A percentile compares a stretch with the other conserved stretches of the same genome.
Conservation (phyloP, 176 grass and related monocot genomes). For the Areca catechu region DNA sequence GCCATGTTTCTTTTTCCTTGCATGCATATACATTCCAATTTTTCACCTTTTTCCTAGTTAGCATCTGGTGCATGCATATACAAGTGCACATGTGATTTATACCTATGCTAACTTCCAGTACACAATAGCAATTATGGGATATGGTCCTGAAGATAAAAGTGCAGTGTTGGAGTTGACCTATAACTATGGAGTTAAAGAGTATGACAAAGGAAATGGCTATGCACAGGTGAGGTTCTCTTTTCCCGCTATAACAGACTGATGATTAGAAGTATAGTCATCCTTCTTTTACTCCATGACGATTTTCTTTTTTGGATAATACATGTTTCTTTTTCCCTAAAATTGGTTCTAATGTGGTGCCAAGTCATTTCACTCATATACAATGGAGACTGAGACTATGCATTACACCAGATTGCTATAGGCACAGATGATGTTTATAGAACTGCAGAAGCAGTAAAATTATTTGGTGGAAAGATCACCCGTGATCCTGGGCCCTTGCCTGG, state of each 20-base stretch:
- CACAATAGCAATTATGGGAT: constrained; percentile 54
- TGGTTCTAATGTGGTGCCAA: too few relatives aligned
- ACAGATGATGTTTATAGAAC: constrained; percentile 99
- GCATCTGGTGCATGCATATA: too few relatives aligned
- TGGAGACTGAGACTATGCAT: too few relatives aligned
- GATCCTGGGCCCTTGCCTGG: constrained; percentile 91
- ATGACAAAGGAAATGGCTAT: constrained; percentile 52
- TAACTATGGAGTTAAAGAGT: constrained; percentile 52
- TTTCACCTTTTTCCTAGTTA: too few relatives aligned
- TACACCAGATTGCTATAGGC: constrained; percentile 70
- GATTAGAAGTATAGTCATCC: neutral
- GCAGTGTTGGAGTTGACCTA: constrained; percentile 60
- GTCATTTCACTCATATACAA: too few relatives aligned
- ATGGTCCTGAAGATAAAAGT: constrained; percentile 57
- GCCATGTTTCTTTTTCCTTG: too few relatives aligned
- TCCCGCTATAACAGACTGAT: neutral
- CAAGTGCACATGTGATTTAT: neutral
- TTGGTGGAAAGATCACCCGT: constrained; percentile 67
- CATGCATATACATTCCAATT: too few relatives aligned
- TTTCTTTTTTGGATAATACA: too few relatives aligned
- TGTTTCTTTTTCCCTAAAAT: too few relatives aligned
- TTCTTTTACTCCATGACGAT: neutral
- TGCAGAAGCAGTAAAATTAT: constrained; percentile 58
- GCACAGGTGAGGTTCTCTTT: constrained; percentile 24
- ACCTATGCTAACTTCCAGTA: constrained; percentile 24